Conservation (phyloP, 1,284 basidiomycete genomes). For the Cutaneotrichosporon arboriforme region DNA sequence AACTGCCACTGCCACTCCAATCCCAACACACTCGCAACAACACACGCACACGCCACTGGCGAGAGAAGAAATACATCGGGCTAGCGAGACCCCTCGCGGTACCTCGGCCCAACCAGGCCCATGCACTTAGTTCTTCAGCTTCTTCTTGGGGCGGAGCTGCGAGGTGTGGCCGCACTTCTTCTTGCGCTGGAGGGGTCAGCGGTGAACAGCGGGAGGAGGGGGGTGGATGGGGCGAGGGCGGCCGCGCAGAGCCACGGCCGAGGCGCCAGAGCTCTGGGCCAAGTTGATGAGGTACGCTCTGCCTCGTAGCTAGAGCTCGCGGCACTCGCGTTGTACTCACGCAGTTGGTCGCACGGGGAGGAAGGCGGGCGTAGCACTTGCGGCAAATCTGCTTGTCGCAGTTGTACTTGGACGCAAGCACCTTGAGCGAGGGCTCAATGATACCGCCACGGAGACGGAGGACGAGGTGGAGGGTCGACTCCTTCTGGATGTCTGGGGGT, state of each 20-base stretch:
- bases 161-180: constrained; percentile 78
- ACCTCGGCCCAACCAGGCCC: constrained; percentile 12
- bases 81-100: constrained; percentile 22
- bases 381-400: constrained; percentile 98
- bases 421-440: constrained; percentile 98
- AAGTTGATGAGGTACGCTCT: no score
- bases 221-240: no score
- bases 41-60: neutral
- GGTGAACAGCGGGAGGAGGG: no score
- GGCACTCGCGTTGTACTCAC: constrained; percentile 57
- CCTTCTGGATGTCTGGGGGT: constrained; percentile 81
- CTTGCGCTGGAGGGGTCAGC: constrained; percentile 40
- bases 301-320: no score
- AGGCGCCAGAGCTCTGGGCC: no score
- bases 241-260: no score
- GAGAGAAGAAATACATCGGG: constrained; percentile 29
- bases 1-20: neutral
- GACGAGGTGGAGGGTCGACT: constrained; percentile 94
- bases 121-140: constrained; percentile 69
- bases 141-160: constrained; percentile 84
- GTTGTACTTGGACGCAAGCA: constrained; percentile 93
- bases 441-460: constrained; percentile 97
- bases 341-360: constrained; percentile 98
- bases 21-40: neutral
- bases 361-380: constrained; percentile 99